phyloP scores from a whole-genome alignment of 148 eudicot species.

The Dysphania ambrosioides region DNA sequence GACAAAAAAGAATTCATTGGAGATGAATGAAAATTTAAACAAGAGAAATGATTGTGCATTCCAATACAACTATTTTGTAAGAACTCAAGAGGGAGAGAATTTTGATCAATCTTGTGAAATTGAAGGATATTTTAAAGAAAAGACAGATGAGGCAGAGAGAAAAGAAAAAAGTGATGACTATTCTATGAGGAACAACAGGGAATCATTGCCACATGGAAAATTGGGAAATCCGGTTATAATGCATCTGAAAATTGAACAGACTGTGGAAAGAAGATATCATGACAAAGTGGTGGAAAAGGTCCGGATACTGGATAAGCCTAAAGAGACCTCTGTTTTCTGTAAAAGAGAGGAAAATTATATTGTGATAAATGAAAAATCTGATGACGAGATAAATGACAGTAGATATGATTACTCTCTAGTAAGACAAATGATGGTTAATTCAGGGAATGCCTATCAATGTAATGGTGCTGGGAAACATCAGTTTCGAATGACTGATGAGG shows the following conservation, averaged over 20 bases:
- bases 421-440: neutral
- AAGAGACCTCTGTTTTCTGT: neutral
- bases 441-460: neutral
- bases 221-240: neutral
- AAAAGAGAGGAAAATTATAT: too few species aligned
- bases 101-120: neutral
- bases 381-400: neutral
- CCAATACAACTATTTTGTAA: neutral
- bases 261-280: neutral
- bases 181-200: neutral
- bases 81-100: neutral
- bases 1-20: neutral
- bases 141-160: neutral
- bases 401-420: neutral
- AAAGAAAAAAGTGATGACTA: neutral
- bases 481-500: neutral
- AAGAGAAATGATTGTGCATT: neutral
- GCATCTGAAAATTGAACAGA: neutral
- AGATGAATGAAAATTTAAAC: neutral
- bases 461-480: neutral
- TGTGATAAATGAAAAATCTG: neutral
- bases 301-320: neutral
- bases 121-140: neutral
- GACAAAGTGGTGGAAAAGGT: neutral
- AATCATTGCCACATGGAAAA: neutral